Conservation (phyloP, 345 rosid genomes). For the Anastatica hierochuntica region DNA sequence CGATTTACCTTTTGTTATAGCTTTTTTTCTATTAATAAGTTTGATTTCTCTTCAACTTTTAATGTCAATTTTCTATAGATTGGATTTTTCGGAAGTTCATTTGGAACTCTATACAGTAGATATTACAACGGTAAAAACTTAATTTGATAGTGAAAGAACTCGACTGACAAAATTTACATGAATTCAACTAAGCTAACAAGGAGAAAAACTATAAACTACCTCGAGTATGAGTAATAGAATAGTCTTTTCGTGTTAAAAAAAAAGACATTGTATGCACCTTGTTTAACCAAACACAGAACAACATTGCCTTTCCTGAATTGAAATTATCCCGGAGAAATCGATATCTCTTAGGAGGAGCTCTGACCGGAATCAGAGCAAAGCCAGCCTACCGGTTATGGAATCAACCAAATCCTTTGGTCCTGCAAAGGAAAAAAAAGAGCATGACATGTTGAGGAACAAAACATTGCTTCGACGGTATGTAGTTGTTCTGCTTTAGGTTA, state of each 20-base stretch:
- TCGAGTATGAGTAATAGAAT: too few species aligned
- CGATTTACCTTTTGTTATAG: too few species aligned
- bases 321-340: constrained; percentile 1
- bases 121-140: not conserved
- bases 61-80: too few species aligned
- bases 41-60: too few species aligned
- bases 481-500: not conserved
- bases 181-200: not conserved
- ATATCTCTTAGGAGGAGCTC: too few species aligned
- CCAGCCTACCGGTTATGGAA: constrained; percentile 59
- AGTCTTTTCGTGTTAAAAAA: too few species aligned
- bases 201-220: not conserved
- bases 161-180: constrained; percentile 7
- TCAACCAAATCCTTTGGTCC: constrained; percentile 63
- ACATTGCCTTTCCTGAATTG: not conserved
- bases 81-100: too few species aligned
- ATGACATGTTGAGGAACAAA: not conserved
- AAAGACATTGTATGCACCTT: not conserved
- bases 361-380: constrained; percentile 68
- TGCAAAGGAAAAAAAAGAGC: constrained; percentile 20
- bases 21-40: too few species aligned
- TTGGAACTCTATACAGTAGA: too few species aligned
- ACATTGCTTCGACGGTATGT: not conserved
- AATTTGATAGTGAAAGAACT: not conserved
- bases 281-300: not conserved